These are phyloP conservation scores for Penicillium sp. DNA, from an alignment of 2,329 filamentous ascomycete species.

Conservation along the genomic window DNA sequence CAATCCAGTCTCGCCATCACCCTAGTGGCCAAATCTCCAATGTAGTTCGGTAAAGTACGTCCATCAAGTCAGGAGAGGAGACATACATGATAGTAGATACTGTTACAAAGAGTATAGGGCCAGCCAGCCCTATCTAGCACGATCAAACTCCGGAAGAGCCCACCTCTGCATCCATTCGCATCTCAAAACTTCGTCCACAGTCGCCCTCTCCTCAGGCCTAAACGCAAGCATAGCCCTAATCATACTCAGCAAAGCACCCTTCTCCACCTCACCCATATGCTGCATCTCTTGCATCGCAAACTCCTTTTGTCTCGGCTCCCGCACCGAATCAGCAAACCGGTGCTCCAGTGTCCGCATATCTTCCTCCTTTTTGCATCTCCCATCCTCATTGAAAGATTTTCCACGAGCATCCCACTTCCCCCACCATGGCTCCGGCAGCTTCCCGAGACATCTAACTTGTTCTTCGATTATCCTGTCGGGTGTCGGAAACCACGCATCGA, in stretches of 20 bases:
- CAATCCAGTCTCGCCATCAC: too few species aligned
- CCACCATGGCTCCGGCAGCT: conserved; percentile 22
- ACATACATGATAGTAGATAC: too few species aligned
- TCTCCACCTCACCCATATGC: conserved; percentile 22
- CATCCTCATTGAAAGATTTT: conserved; percentile 17
- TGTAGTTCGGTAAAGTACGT: too few species aligned
- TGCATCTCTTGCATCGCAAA: conserved; percentile 12
- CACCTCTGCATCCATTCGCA: conserved; percentile 39
- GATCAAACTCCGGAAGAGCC: conserved; percentile 25
- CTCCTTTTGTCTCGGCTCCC: conserved; percentile 20
- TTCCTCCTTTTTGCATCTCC: conserved; percentile 14
- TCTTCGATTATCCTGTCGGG: conserved; percentile 21
- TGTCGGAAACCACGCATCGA: conserved; percentile 15
- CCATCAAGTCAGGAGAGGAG: too few species aligned
- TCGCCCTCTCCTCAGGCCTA: conserved; percentile 28
- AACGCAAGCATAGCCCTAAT: conserved; percentile 34
- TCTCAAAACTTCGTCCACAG: conserved; percentile 28
- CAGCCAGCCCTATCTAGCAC: too few species aligned
- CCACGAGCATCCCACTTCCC: conserved; percentile 13
- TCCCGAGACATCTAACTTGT: conserved; percentile 23
- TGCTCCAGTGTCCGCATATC: conserved; percentile 14
- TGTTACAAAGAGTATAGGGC: too few species aligned
- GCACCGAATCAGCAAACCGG: conserved; percentile 26
- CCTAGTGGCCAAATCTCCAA: too few species aligned
- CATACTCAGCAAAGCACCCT: conserved; percentile 27